Base-by-base conservation (phyloP, 345 rosid genomes). In the Pistacia vera region DNA sequence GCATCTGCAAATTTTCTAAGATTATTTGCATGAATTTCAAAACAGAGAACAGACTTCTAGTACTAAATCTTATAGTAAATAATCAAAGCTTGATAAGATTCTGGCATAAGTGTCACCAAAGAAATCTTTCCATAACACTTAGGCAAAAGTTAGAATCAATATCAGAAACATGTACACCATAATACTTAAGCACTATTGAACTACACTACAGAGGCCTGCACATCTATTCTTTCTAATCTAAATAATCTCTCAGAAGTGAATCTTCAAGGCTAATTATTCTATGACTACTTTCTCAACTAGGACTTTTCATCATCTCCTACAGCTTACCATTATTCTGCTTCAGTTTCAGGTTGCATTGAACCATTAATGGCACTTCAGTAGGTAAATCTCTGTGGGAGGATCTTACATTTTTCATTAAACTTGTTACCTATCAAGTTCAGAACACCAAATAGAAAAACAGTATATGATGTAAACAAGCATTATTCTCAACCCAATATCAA, bases 1-100 rank as follows among this genome's bases (percentile, higher is more conserved):
- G 83, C 91, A 83, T 86, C 94, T 90, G 87, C 71, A 79, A 75
- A 56, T 41, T 28, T 78, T 51, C 35, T 51, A 51, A 49, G 25
- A 35, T 66, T 36, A 62, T 12, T 10, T 20, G 57, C 18, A 28
- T 25, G 9, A 60, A 18, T 59, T 48, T 25, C 38, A 58, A 49
- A 68, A 54, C 7, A 17, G 16, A 13, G n/a, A 44, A 57, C 1
- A 16, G 48, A 48, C 55, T 49, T 48, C 18, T 73, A 60, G 49
- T n/a, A 48, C 12, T n/a, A 63, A 30, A 25, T 57, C 36, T 78
- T 57, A 65, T 55, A 48, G 17, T 22, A 7, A 1, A 7, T 61
- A 60, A 44, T 35, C 63, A 8, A 52, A 38, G 41, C 41, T 38
- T 38, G 41, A 2, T 22, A 22, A 66, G 36, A 65, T 4, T 41